phyloP scores from a whole-genome alignment of 352 stramenopile species.

The Pilasporangium apinafurcum region DNA sequence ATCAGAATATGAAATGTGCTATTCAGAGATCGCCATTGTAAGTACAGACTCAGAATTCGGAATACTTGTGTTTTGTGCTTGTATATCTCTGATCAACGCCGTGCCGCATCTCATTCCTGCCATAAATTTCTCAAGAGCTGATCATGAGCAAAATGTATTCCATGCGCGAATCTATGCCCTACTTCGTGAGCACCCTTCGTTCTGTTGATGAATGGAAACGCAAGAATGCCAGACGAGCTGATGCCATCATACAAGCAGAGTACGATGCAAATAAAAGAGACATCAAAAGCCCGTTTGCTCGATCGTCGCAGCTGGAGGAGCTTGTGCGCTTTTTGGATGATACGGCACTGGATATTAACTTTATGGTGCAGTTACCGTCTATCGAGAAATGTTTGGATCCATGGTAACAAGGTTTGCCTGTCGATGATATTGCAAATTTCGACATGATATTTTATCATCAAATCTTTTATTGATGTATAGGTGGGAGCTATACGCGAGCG shows the following conservation, averaged over 20 bases:
- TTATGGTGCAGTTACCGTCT: constrained; percentile 77
- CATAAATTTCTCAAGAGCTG: too few relatives aligned
- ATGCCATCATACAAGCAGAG: constrained; percentile 47
- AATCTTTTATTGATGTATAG: constrained; percentile 3
- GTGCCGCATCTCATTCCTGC: too few relatives aligned
- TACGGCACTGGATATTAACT: constrained; percentile 72
- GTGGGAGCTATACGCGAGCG: constrained; percentile 45
- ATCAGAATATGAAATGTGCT: too few relatives aligned
- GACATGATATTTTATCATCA: background rate
- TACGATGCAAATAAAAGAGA: constrained; percentile 68
- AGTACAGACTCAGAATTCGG: too few relatives aligned
- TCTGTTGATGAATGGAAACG: constrained; percentile 70
- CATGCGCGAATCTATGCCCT: constrained; percentile 73
- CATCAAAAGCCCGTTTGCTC: constrained; percentile 66
- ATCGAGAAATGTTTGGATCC: constrained; percentile 74
- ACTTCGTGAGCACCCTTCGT: constrained; percentile 69
- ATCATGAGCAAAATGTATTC: too few relatives aligned
- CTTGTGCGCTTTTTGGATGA: constrained; percentile 67
- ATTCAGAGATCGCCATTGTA: too few relatives aligned
- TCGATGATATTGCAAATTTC: too few relatives aligned
- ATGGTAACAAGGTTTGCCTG: constrained; percentile 36
- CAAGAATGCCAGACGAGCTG: constrained; percentile 42
- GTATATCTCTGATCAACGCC: too few relatives aligned
- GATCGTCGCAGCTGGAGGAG: constrained; percentile 56
- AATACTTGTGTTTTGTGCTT: too few relatives aligned